Percentiles rank a stretch among this genome's conserved stretches.
Evolutionary conservation across 805 yeast species (phyloP).

Genomic region (Starmera caribaea): DNA sequence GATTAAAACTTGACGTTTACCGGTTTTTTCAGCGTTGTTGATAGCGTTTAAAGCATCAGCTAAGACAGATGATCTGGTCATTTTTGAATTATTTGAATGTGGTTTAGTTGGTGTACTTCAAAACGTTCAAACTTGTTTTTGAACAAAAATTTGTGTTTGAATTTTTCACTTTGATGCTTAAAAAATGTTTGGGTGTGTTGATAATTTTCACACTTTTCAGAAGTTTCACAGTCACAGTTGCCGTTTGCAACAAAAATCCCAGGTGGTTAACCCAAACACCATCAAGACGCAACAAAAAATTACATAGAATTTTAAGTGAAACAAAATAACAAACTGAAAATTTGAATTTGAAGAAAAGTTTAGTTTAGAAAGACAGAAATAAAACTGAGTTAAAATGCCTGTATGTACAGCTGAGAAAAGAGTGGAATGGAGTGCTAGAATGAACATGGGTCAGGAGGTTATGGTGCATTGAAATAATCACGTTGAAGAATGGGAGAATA

Average conservation of each 20-base stretch:
- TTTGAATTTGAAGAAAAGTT: too few relatives aligned
- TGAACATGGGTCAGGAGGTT: background rate
- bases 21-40: constrained; percentile 98
- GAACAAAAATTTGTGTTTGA: background rate
- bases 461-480: background rate
- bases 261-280: too few relatives aligned
- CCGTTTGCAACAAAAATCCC: too few relatives aligned
- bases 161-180: background rate
- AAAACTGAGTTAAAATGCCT: background rate
- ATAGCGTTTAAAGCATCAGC: constrained; percentile 98
- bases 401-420: background rate
- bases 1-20: constrained; percentile 96
- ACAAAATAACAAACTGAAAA: too few relatives aligned
- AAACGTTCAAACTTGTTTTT: too few relatives aligned
- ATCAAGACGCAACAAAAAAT: too few relatives aligned
- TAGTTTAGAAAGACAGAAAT: background rate
- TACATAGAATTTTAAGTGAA: too few relatives aligned
- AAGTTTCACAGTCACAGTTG: too few relatives aligned
- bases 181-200: too few relatives aligned
- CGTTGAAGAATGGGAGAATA: background rate
- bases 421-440: background rate
- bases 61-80: constrained; percentile 97
- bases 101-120: constrained; percentile 7
- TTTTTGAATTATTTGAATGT: constrained; percentile 25
- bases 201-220: too few relatives aligned